Evolutionary conservation across 2,329 filamentous ascomycete species (phyloP).

Genomic region (Alternaria solani): DNA sequence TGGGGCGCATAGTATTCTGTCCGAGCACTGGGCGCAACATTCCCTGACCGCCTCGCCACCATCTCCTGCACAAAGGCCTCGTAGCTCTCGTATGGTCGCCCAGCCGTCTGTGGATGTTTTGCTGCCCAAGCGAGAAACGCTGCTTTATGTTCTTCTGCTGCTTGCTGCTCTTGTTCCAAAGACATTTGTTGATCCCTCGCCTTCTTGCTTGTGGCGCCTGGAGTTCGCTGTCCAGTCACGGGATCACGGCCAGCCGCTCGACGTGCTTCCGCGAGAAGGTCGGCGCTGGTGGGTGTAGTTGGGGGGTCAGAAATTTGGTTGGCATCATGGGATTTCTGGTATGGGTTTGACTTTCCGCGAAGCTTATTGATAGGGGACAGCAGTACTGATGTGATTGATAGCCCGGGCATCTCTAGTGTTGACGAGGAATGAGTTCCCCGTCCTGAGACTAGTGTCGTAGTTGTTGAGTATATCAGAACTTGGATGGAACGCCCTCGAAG

Average conservation of each 20-base stretch:
- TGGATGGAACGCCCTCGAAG: background rate
- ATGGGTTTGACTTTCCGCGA: conserved; percentile 13
- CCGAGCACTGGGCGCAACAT: conserved; percentile 10
- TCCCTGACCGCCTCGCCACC: conserved; percentile 23
- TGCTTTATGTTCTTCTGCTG: conserved; percentile 8
- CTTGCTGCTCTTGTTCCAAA: background rate
- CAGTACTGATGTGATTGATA: conserved; percentile 8
- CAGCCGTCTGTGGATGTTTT: conserved; percentile 14
- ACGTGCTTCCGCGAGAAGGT: conserved; percentile 35
- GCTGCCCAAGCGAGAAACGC: conserved; percentile 14
- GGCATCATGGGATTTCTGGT: conserved; percentile 3
- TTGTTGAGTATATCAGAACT: background rate
- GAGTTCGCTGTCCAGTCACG: conserved; percentile 22
- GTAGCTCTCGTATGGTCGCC: conserved; percentile 16
- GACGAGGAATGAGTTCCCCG: background rate
- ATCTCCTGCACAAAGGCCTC: conserved; percentile 25
- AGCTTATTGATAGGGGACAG: conserved; percentile 10
- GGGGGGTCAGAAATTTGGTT: background rate
- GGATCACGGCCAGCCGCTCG: conserved; percentile 26
- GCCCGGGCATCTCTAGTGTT: background rate
- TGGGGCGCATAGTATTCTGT: conserved; percentile 36
- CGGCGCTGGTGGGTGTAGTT: background rate
- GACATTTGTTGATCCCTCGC: background rate
- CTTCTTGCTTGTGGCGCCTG: background rate
- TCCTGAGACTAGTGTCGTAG: background rate